Evolutionary conservation across 2,329 filamentous ascomycete genomes (phyloP).

Genomic region (Cladosporium sp.): DNA sequence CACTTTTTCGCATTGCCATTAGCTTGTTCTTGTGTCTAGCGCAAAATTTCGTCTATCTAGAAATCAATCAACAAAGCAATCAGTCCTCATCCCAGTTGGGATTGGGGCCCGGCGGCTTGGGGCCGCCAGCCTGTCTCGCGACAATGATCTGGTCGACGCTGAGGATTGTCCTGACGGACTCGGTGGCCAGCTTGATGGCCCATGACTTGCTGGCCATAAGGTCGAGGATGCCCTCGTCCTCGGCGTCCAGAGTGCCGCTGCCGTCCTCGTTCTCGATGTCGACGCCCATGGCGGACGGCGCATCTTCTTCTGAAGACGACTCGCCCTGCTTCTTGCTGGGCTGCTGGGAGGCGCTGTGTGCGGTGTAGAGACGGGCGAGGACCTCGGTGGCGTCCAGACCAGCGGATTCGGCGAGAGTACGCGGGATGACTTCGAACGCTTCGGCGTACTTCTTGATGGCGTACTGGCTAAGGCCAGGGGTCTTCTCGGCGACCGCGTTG

Average conservation of each 20-base stretch:
- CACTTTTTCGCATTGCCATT: constrained; percentile 11
- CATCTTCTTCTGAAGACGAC: constrained; percentile 54
- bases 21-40: background rate
- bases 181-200: constrained; percentile 95
- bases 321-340: constrained; percentile 32
- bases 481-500: constrained; percentile 85
- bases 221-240: constrained; percentile 85
- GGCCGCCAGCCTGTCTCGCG: constrained; percentile 90
- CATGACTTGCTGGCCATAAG: constrained; percentile 87
- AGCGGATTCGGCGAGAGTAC: constrained; percentile 89
- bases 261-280: constrained; percentile 86
- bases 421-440: constrained; percentile 93
- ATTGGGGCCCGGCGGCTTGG: constrained; percentile 93
- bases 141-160: constrained; percentile 99
- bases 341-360: constrained; percentile 50
- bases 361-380: constrained; percentile 83
- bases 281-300: constrained; percentile 85
- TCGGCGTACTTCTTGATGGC: constrained; percentile 97
- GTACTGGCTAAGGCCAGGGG: constrained; percentile 87
- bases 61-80: constrained; percentile 5
- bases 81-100: constrained; percentile 67
- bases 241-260: constrained; percentile 77
- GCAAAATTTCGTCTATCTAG: constrained; percentile 7
- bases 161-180: constrained; percentile 86
- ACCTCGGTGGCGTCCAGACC: constrained; percentile 97